Base-by-base conservation (phyloP, 139 green algal species). In the Raphidocelis subcapitata region DNA sequence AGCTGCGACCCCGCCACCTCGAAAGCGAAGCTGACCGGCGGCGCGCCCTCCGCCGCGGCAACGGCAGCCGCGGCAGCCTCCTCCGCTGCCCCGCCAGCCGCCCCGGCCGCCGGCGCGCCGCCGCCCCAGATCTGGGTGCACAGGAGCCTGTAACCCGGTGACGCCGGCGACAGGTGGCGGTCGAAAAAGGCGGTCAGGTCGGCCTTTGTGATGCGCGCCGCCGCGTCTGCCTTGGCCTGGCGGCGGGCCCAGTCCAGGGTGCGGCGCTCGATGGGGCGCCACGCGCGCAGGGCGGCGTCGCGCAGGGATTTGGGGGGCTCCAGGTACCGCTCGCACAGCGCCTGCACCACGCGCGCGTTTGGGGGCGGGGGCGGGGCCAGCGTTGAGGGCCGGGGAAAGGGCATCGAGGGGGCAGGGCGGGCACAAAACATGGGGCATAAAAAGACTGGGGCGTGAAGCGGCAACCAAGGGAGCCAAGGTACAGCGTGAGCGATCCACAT, bases 101-200 rank as follows among this genome's bases (percentile, higher is more conserved):
- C 55, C 44, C 54, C 52, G n/a, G 21, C 2, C n/a, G 12, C 14
- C 33, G 3, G 21, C 8, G 62, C 21, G 18, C 33, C n/a, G 5
- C 67, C 69, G 29, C 69, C 69, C 69, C 69, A 75, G 20, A 75
- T 35, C 36, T 67, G 37, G 56, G 65, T 57, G 36, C 69, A 67
- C 37, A 75, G 54, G 21, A 44, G 55, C 26, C 23, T 5, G 46
- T 75, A 61, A 21, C 36, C 21, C 23, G 59, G n/a, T 1, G 51
- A 47, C 5, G 65, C 32, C 37, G 72, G 72, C 33, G 35, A 3
- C 3, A 75, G 28, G 41, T 77, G 59, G 5, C 20, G n/a, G 29
- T 81, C 74, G 64, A 74, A 85, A 51, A 81, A 81, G 5, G 59
- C 18, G 29, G 79, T 32, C 49, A 85, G 74, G 49, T 85, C 71